These are phyloP conservation scores for Chytriomyces sp. DNA, from an alignment of 192 early-diverging fungal species.

Conservation along the genomic window DNA sequence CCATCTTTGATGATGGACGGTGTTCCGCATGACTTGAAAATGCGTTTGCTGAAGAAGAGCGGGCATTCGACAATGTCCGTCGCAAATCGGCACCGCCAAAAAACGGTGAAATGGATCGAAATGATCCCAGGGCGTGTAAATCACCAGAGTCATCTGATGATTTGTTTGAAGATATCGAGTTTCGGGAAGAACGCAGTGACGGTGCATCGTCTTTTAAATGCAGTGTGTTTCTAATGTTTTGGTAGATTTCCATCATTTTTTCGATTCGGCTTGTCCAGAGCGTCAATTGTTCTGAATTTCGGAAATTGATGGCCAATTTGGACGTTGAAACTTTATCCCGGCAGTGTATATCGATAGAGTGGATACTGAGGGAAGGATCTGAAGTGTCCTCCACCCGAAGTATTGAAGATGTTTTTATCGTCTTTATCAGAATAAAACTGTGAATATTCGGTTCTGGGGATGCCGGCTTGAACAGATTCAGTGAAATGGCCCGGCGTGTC, in stretches of 20 bases:
- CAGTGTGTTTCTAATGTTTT: not conserved
- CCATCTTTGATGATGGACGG: not conserved
- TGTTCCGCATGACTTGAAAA: not conserved
- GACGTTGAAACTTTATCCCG: constrained; percentile 61
- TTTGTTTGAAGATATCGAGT: not conserved
- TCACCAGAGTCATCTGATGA: not conserved
- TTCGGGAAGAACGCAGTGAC: not conserved
- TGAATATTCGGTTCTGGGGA: constrained; percentile 24
- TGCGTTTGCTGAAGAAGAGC: not conserved
- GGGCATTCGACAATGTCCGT: not conserved
- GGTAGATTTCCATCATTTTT: constrained; percentile 59
- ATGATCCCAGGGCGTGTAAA: not conserved
- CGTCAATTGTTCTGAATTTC: constrained; percentile 91
- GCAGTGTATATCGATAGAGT: constrained; percentile 80
- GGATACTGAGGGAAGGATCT: constrained; percentile 32
- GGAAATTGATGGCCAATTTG: constrained; percentile 83
- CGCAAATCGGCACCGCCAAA: not conserved
- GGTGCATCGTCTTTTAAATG: not conserved
- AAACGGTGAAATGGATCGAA: not conserved
- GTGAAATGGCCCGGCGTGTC: not conserved
- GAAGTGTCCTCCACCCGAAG: constrained; percentile 71
- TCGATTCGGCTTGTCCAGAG: constrained; percentile 85
- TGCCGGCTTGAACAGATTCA: constrained; percentile 56
- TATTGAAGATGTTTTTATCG: constrained; percentile 84
- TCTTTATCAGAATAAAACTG: constrained; percentile 68